phyloP scores from a whole-genome alignment of 148 eudicot genomes.

The Vaccinium macrocarpon region DNA sequence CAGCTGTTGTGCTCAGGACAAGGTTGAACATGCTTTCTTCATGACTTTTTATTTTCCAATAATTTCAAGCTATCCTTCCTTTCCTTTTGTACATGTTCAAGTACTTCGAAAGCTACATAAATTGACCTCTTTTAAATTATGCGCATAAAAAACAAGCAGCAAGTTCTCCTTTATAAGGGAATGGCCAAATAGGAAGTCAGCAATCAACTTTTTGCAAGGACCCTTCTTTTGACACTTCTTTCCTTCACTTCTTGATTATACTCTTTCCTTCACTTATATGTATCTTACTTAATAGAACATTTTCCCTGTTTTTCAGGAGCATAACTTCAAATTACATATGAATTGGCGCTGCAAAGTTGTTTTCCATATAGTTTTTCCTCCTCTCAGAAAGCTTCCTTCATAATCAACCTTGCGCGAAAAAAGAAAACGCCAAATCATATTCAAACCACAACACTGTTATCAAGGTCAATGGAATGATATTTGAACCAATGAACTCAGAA shows the following conservation, averaged over 20 bases:
- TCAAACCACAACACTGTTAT: neutral
- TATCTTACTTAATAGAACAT: neutral
- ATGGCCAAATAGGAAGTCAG: neutral
- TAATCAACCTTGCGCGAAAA: neutral
- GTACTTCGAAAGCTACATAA: neutral
- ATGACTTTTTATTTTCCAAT: neutral
- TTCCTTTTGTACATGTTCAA: neutral
- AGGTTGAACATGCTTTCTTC: neutral
- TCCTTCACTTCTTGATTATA: neutral
- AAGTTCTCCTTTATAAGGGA: neutral
- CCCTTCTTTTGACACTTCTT: slow-evolving; percentile 6
- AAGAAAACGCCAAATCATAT: too few relatives aligned
- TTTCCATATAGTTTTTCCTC: neutral
- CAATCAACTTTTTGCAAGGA: neutral
- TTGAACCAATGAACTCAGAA: neutral
- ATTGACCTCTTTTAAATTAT: neutral
- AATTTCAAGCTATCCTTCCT: neutral
- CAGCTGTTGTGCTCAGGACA: neutral
- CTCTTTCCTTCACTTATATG: neutral
- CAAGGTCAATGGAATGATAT: neutral
- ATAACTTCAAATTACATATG: neutral
- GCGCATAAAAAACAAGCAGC: neutral
- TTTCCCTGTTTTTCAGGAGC: neutral
- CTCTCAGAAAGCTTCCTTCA: neutral
- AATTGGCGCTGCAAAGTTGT: neutral